Conservation (phyloP, 1,284 basidiomycete species). For the Irpex sp. region DNA sequence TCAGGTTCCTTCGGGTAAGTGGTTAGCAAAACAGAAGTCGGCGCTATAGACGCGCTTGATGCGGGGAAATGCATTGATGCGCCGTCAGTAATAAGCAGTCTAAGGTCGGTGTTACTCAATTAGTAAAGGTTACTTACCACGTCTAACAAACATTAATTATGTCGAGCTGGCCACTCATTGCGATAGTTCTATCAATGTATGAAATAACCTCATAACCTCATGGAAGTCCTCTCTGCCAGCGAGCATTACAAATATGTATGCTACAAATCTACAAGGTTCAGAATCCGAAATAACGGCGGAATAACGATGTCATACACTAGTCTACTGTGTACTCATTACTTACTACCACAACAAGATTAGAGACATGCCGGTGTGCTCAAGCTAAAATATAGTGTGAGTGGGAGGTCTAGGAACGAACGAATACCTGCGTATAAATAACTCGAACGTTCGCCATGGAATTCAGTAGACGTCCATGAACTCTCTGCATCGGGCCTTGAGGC, state of each 20-base stretch:
- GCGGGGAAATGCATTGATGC: background rate
- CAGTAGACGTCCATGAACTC: conserved; percentile 58
- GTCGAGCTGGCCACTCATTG: background rate
- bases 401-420: background rate
- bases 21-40: background rate
- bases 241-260: background rate
- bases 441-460: conserved; percentile 1
- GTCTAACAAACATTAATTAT: background rate
- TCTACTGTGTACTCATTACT: background rate
- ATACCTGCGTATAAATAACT: background rate
- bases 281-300: background rate
- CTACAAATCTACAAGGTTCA: background rate
- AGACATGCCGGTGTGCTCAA: background rate
- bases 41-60: background rate
- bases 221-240: background rate
- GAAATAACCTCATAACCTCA: background rate
- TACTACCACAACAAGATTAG: background rate
- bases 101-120: background rate
- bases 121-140: background rate
- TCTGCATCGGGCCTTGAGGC: conserved; percentile 54
- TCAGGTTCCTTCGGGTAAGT: conserved; percentile 5
- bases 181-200: too few relatives aligned
- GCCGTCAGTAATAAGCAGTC: background rate
- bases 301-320: background rate
- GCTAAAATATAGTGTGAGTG: background rate